Base-by-base conservation (phyloP, 805 yeast genomes). In the Teunomyces pallodes region DNA sequence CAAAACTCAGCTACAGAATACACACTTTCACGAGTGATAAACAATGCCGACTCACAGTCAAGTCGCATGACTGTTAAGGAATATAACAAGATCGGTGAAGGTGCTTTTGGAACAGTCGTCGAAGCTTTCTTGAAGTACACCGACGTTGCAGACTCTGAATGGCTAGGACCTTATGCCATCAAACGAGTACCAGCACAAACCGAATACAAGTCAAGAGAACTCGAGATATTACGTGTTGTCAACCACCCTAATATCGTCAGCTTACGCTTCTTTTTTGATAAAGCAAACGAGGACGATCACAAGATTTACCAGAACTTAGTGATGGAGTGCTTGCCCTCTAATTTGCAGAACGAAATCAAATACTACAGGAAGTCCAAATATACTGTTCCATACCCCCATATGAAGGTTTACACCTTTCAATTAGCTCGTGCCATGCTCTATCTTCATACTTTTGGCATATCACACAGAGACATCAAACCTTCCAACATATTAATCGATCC, bases 151-250 rank as follows among this genome's bases (percentile, higher is more conserved):
- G 20, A 32, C 28, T 51, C 53, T 27, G 65, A 64, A 29, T 83
- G 89, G 87, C 68, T 82, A 35, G 95, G 95, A 1, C 95, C 95
- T 0, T 87, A 80, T 70, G 94, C 94, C 16, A 86, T 87, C 50
- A 87, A 87, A 59, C 79, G 89, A 56, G 94, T 87, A 1, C 91
- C 92, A 24, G 92, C 94, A 1, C 94, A 87, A 60, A 87, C 94
- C 0, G 95, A 87, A 64, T 87, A 87, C 65, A 87, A 87, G 66
- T 81, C 87, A 44, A 75, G 96, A 66, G 96, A 87, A 65, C 72
- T 87, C 57, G 92, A 86, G 64, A 82, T 87, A 35, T 72, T 87
- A 57, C 76, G 91, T 59, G 76, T 82, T 28, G 86, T 90, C 8
- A 77, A 81, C 55, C 96, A 87, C 66, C 96, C 96, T 32, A 87